Conservation (phyloP, 2,329 filamentous ascomycete species). For the Tolypocladium tundrense region DNA sequence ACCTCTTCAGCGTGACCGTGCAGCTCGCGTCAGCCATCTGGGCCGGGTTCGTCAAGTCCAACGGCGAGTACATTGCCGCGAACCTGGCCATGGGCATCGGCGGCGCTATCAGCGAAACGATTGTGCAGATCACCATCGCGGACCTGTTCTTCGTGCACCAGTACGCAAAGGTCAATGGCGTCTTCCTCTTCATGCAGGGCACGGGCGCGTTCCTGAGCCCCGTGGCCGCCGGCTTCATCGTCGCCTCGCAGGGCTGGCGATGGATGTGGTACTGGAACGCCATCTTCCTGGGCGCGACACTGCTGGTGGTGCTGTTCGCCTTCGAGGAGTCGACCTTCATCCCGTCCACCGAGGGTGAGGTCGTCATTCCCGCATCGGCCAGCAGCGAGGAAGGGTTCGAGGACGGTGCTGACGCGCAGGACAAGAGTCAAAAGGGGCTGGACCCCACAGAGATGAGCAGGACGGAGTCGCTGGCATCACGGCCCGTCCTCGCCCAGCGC, state of each 20-base stretch:
- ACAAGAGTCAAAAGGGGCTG: neutral
- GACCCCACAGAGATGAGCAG: neutral
- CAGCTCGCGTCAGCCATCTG: constrained; percentile 26
- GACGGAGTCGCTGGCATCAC: neutral
- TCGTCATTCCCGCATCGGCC: neutral
- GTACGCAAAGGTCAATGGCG: constrained; percentile 29
- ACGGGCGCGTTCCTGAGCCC: constrained; percentile 18
- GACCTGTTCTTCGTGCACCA: constrained; percentile 23
- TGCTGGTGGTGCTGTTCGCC: neutral
- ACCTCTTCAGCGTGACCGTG: constrained; percentile 23
- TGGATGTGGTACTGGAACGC: constrained; percentile 28
- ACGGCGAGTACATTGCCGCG: constrained; percentile 29
- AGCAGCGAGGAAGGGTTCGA: neutral
- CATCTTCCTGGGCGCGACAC: constrained; percentile 9
- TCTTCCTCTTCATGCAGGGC: constrained; percentile 12
- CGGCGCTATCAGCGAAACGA: constrained; percentile 27
- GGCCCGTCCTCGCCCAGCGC: no score
- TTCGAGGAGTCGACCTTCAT: neutral
- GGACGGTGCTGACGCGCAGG: neutral
- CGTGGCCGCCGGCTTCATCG: constrained; percentile 17
- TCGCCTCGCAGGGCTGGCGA: constrained; percentile 15
- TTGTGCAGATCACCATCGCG: constrained; percentile 26
- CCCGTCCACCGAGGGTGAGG: neutral
- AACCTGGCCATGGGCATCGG: constrained; percentile 25
- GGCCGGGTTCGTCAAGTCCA: constrained; percentile 29